Evolutionary conservation across 148 eudicot genomes (phyloP), one percentile per base, ranked within the genome.

Genomic region (Vaccinium macrocarpon): DNA sequence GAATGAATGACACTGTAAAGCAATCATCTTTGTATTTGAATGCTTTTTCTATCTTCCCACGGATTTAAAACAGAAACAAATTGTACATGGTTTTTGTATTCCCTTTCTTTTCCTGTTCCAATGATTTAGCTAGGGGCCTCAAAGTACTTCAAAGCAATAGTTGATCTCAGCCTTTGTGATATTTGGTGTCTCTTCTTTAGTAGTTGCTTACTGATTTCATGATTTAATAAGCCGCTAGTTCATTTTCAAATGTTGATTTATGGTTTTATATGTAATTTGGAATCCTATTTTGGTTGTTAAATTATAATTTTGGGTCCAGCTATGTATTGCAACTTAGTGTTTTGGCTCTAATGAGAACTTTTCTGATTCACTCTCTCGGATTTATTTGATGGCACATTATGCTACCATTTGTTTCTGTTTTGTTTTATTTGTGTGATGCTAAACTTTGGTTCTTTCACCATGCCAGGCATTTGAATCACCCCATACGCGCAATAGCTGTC

Each of bases 381-480:
- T 61, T 38, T 64, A 14, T 68, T 25, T 70, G 62, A 23, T 9
- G 27, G 32, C 68, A 82, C 5, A 38, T n/a, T 15, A 23, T n/a
- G 9, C 35, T 49, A 19, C 2, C 23, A 38, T 56, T 57, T 46
- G 15, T 19, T 82, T 79, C 49, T 10, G 59, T 86, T 25, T 66
- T 8, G 10, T 2, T 66, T 66, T 10, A 1, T 11, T 66, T 25
- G 42, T 25, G 35, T 25, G 72, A 66, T 25, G 25, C 72, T 66
- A 66, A 66, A 66, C 27, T 9, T 66, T 10, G 72, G 72, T 25
- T 66, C 32, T 66, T 23, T 46, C 11, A 52, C 46, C 52, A 70
- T 88, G 82, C 55, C 92, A 97, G 99, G 99, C 99, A 78, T 97
- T 97, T 92, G 99, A 97, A 89, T 95, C 99, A 50, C 98, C 99